Base-by-base conservation (phyloP, 345 rosid species). In the Nephelium lappaceum region DNA sequence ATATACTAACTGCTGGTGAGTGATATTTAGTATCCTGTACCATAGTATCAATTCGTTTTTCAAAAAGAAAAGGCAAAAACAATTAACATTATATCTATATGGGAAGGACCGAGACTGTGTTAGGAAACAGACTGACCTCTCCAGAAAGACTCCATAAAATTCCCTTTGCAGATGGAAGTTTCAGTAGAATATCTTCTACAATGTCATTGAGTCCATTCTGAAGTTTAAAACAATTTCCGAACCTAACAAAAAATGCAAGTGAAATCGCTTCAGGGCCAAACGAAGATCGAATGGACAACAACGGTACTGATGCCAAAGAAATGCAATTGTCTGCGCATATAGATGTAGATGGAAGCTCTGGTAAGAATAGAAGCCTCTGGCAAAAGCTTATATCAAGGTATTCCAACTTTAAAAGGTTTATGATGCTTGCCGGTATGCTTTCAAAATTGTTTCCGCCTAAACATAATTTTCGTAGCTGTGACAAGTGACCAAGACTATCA, bases 381-480 rank as follows among this genome's bases (percentile, higher is more conserved):
- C 81, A 78, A 12, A 23, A 11, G 14, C 49, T 27, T 71, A 78
- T 31, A 16, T 14, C 38, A 47, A 79, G 77, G 38, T 62, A 75
- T 5, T 64, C 72, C 38, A 78, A 57, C 25, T 25, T 42, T 1
- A 39, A 71, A 45, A 78, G 72, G 49, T 38, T 19, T 27, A 39
- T 2, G 11, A 78, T 36, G 27, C 71, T 19, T 3, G 25, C 19
- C 6, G 77, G 81, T 5, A 78, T n/a, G 41, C 39, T 27, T 10
- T 45, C 47, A 12, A 78, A 31, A 24, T 72, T 72, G 66, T 72
- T 78, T 64, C 71, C 39, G 0, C 66, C 64, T 19, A 78, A 69
- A 49, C 72, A 66, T 38, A 78, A 64, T 2, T 16, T 19, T 0
- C 0, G 36, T 62, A 79, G 42, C 15, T 55, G 23, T n/a, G 24